Conservation (phyloP, 2,329 filamentous ascomycete genomes). For the Paraconiothyrium brasiliense region DNA sequence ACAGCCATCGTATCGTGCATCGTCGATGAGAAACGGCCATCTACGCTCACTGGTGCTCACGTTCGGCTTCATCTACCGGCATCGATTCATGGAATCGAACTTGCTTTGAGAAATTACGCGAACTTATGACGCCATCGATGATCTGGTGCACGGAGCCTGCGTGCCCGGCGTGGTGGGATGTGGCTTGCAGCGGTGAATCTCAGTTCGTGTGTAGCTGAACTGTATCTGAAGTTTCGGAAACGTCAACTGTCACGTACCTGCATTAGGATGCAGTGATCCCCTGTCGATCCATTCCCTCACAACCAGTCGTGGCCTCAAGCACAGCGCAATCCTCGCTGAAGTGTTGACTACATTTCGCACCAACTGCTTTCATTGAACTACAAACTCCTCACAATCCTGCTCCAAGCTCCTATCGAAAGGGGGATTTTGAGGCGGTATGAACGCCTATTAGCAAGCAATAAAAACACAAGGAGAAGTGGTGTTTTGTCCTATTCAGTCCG, state of each 20-base stretch:
- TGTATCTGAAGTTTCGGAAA: neutral
- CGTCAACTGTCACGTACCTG: slow-evolving; percentile 8
- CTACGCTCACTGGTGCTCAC: neutral
- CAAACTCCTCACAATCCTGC: slow-evolving; percentile 16
- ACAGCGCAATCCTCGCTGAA: neutral
- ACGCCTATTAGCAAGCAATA: slow-evolving; percentile 12
- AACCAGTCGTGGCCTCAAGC: neutral
- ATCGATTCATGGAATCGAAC: neutral
- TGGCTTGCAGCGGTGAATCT: slow-evolving; percentile 5
- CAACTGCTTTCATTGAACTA: slow-evolving; percentile 23
- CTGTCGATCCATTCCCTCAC: neutral
- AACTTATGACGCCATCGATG: neutral
- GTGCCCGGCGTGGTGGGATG: neutral
- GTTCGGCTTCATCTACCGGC: neutral
- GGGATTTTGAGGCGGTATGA: slow-evolving; percentile 9
- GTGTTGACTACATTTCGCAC: neutral
- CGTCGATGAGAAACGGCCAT: neutral
- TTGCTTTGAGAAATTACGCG: neutral
- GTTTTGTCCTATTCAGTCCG: slow-evolving; percentile 3
- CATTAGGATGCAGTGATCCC: slow-evolving; percentile 6
- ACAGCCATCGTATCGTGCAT: too few relatives aligned
- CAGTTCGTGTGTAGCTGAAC: neutral
- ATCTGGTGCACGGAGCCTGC: neutral
- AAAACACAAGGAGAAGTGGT: slow-evolving; percentile 9
- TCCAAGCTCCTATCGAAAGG: slow-evolving; percentile 18